Evolutionary conservation across 805 yeast species (phyloP).

Genomic region (Candida sphagnicola): DNA sequence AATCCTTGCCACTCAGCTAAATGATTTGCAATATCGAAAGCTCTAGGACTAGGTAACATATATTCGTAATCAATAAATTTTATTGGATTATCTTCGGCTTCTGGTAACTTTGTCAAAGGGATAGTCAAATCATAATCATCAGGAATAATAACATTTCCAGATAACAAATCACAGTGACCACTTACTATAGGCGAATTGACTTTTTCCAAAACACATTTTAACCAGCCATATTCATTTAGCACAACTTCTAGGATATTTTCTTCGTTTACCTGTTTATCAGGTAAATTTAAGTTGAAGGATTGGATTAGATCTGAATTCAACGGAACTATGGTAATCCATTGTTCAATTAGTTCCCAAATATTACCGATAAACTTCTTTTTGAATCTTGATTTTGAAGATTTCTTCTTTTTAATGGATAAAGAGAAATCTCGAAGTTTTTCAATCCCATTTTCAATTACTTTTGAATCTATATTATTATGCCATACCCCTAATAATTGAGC

Average conservation of each 20-base stretch:
- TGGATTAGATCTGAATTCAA: conserved; percentile 35
- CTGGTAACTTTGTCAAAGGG: conserved; percentile 13
- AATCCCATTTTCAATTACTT: conserved; percentile 46
- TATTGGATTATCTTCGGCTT: conserved; percentile 34
- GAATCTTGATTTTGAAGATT: conserved; percentile 5
- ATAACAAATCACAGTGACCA: conserved; percentile 66
- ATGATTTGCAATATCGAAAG: conserved; percentile 72
- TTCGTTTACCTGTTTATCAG: conserved; percentile 12
- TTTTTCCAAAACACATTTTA: conserved; percentile 20
- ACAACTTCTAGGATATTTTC: conserved; percentile 37
- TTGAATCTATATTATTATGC: conserved; percentile 51
- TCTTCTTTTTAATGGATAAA: conserved; percentile 6
- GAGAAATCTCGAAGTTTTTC: conserved; percentile 26
- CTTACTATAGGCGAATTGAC: conserved; percentile 54
- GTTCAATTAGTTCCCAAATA: conserved; percentile 57
- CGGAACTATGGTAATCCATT: conserved; percentile 66
- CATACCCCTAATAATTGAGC: conserved; percentile 68
- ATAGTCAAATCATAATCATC: conserved; percentile 16
- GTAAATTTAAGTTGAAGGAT: conserved; percentile 32
- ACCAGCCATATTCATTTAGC: conserved; percentile 52
- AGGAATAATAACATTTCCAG: conserved; percentile 71
- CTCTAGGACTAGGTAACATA: conserved; percentile 68
- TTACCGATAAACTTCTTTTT: conserved; percentile 34
- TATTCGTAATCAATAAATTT: conserved; percentile 71
- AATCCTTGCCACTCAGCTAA: conserved; percentile 83